Percentiles rank a stretch among this genome's conserved stretches.
phyloP scores from a whole-genome alignment of 495 filamentous ascomycete genomes.

The Penicillium coffeae region DNA sequence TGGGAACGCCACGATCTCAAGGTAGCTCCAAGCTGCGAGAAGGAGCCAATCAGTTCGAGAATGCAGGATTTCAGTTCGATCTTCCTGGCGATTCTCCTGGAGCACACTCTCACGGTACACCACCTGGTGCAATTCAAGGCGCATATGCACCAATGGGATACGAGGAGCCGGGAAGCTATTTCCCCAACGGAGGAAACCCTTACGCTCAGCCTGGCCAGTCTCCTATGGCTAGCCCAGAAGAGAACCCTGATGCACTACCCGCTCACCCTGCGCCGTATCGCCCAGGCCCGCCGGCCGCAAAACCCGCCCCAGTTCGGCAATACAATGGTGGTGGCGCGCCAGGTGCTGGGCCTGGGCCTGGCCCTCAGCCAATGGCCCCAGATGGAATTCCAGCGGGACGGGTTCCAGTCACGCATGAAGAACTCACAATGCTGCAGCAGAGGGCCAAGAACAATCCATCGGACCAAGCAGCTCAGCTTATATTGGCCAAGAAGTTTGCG shows the following conservation, averaged over 20 bases:
- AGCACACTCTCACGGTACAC: conserved; percentile 19
- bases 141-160: conserved; percentile 24
- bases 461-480: conserved; percentile 66
- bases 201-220: conserved; percentile 13
- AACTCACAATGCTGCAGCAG: conserved; percentile 70
- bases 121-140: conserved; percentile 33
- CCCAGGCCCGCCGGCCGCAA: conserved; percentile 61
- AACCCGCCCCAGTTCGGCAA: conserved; percentile 70
- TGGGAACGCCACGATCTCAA: conserved; percentile 46
- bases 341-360: conserved; percentile 22
- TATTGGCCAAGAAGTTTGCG: conserved; percentile 77
- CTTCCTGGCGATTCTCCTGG: conserved; percentile 51
- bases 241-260: conserved; percentile 61
- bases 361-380: conserved; percentile 28
- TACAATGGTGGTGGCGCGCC: conserved; percentile 50
- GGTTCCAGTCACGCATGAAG: conserved; percentile 66
- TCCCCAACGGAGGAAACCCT: conserved; percentile 9
- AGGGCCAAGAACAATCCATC: conserved; percentile 63
- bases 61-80: conserved; percentile 61
- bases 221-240: conserved; percentile 19
- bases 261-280: conserved; percentile 78
- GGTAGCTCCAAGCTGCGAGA: conserved; percentile 66
- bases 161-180: conserved; percentile 13
- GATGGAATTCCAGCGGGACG: conserved; percentile 18
- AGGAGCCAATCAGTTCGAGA: conserved; percentile 47